phyloP scores from a whole-genome alignment of 805 yeast species.

The Starmerella bombicola region DNA sequence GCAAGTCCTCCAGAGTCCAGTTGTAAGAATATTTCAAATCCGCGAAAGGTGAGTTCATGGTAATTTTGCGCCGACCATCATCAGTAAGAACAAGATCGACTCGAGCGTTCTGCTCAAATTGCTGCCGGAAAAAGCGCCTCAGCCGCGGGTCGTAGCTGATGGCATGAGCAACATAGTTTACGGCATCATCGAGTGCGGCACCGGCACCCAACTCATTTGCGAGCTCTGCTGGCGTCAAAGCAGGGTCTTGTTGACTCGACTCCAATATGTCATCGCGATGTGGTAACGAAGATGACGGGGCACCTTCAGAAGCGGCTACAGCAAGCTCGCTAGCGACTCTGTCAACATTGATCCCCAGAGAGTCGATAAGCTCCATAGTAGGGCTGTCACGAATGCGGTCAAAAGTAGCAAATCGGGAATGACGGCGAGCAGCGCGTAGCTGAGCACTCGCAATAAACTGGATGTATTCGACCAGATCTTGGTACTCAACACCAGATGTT shows the following conservation, averaged over 20 bases:
- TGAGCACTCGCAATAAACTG: conserved; percentile 58
- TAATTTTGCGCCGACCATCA: conserved; percentile 67
- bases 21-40: conserved; percentile 86
- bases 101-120: conserved; percentile 46
- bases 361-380: conserved; percentile 28
- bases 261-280: conserved; percentile 47
- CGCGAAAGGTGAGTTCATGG: conserved; percentile 65
- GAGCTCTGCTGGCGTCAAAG: conserved; percentile 39
- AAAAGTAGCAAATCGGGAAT: conserved; percentile 30
- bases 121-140: conserved; percentile 51
- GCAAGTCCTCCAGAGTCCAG: conserved; percentile 63
- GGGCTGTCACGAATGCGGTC: conserved; percentile 47
- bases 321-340: conserved; percentile 33
- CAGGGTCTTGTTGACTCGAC: conserved; percentile 53
- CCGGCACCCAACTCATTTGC: conserved; percentile 38
- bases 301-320: conserved; percentile 45
- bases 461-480: conserved; percentile 75
- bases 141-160: conserved; percentile 48
- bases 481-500: conserved; percentile 60
- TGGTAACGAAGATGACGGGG: conserved; percentile 61
- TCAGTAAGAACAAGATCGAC: conserved; percentile 71
- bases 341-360: conserved; percentile 23
- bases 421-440: conserved; percentile 32
- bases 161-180: conserved; percentile 4
- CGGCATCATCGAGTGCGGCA: conserved; percentile 12